Conservation (phyloP, 345 rosid genomes). For the Hypericum androsaemum region DNA sequence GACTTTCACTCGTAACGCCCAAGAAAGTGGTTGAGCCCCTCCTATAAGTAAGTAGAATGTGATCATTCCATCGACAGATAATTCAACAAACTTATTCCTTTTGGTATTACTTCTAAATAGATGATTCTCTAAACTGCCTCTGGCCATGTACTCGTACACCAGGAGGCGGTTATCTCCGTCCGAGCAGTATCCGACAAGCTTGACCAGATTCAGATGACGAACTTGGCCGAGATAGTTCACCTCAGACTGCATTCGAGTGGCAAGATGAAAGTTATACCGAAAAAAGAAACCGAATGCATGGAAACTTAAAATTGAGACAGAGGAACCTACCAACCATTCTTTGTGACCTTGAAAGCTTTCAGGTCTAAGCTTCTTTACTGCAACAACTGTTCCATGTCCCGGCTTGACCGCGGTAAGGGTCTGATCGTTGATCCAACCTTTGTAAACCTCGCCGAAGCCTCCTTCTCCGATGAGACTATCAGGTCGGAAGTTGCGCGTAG, state of each 20-base stretch:
- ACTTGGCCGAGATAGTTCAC: slow-evolving; percentile 61
- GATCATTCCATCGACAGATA: too few relatives aligned
- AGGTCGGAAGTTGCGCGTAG: slow-evolving; percentile 54
- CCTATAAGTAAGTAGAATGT: slow-evolving; percentile 24
- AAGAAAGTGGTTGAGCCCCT: slow-evolving; percentile 47
- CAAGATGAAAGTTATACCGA: background rate
- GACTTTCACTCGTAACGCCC: slow-evolving; percentile 58
- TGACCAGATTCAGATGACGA: slow-evolving; percentile 71
- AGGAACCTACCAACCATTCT: slow-evolving; percentile 68
- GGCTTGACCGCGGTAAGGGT: slow-evolving; percentile 28
- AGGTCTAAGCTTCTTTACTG: slow-evolving; percentile 65
- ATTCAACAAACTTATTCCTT: too few relatives aligned
- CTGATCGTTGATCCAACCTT: slow-evolving; percentile 59
- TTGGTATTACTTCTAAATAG: slow-evolving; percentile 45
- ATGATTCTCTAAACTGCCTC: slow-evolving; percentile 72
- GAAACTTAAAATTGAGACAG: background rate
- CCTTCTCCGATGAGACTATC: slow-evolving; percentile 78
- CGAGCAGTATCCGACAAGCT: slow-evolving; percentile 60
- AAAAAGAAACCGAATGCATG: background rate
- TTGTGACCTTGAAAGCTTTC: slow-evolving; percentile 76
- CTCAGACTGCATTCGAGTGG: slow-evolving; percentile 44
- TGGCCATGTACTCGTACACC: slow-evolving; percentile 75
- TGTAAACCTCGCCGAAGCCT: slow-evolving; percentile 78
- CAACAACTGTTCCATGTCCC: slow-evolving; percentile 44
- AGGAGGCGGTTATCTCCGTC: slow-evolving; percentile 58